A percentile compares a stretch with the other conserved stretches of the same genome.
phyloP scores from a whole-genome alignment of 805 yeast species.

The Candida sanyiensis region DNA sequence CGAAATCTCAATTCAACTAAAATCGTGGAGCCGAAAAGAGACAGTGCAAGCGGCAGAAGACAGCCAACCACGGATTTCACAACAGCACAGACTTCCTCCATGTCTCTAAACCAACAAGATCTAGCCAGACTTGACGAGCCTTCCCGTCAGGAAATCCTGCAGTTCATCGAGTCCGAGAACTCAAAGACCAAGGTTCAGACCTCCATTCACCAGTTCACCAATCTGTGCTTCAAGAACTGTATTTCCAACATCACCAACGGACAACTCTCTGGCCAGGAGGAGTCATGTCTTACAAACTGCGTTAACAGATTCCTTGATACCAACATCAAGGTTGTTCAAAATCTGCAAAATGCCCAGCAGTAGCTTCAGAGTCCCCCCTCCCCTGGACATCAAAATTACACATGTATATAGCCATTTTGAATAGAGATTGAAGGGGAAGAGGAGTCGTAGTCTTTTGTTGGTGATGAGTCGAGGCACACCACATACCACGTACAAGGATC shows the following conservation, averaged over 20 bases:
- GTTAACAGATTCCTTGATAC: slow-evolving; percentile 83
- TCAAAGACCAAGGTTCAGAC: slow-evolving; percentile 82
- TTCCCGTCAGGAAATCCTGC: slow-evolving; percentile 66
- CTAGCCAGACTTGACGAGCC: slow-evolving; percentile 52
- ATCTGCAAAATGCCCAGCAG: slow-evolving; percentile 20
- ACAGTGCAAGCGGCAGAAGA: no score
- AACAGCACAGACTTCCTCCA: neutral
- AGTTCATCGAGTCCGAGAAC: slow-evolving; percentile 76
- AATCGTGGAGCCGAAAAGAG: no score
- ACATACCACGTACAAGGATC: no score
- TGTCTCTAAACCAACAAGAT: slow-evolving; percentile 35
- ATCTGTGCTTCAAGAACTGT: slow-evolving; percentile 87
- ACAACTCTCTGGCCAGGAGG: slow-evolving; percentile 53
- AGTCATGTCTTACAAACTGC: slow-evolving; percentile 72
- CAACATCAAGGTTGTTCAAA: slow-evolving; percentile 73
- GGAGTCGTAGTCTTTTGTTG: no score
- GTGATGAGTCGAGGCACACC: no score
- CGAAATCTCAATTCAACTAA: no score
- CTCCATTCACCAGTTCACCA: slow-evolving; percentile 84
- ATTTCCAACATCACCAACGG: slow-evolving; percentile 43
- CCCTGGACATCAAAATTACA: no score
- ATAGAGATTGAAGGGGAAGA: no score
- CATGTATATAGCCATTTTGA: neutral
- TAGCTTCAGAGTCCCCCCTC: no score
- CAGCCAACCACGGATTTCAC: no score